Evolutionary conservation across 1,139 yeast species (phyloP).

Genomic region (Saccharomyces hybrid): DNA sequence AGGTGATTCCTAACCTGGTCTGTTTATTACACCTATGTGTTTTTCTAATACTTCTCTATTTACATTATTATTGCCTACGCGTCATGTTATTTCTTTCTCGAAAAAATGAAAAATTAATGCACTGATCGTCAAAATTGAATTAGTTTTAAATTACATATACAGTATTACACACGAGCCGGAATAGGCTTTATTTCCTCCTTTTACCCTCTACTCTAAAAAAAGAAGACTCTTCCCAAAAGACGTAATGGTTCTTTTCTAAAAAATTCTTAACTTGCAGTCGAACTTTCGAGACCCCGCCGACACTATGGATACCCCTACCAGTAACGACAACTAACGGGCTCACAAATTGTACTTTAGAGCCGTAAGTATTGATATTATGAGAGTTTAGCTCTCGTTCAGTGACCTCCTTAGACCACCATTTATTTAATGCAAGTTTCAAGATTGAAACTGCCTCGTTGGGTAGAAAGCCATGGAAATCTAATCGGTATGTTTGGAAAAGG

Average conservation of each 20-base stretch:
- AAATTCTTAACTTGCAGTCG: conserved; percentile 36
- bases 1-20: background rate
- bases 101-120: background rate
- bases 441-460: conserved; percentile 40
- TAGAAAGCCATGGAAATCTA: conserved; percentile 49
- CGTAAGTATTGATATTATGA: conserved; percentile 26
- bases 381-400: conserved; percentile 38
- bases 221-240: conserved; percentile 41
- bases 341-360: conserved; percentile 28
- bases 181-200: conserved; percentile 4
- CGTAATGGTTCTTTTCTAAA: conserved; percentile 34
- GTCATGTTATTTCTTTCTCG: background rate
- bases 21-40: background rate
- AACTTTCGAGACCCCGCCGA: conserved; percentile 43
- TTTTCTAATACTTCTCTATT: background rate
- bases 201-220: conserved; percentile 41
- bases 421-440: conserved; percentile 31
- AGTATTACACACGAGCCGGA: background rate
- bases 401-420: conserved; percentile 53
- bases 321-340: conserved; percentile 42
- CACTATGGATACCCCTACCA: conserved; percentile 59
- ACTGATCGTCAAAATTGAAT: background rate
- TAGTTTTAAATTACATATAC: background rate
- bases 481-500: conserved; percentile 19
- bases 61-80: background rate